These are phyloP conservation scores for Panicum virgatum DNA, from an alignment of 202 grass and related monocot species.

Conservation along the genomic window DNA sequence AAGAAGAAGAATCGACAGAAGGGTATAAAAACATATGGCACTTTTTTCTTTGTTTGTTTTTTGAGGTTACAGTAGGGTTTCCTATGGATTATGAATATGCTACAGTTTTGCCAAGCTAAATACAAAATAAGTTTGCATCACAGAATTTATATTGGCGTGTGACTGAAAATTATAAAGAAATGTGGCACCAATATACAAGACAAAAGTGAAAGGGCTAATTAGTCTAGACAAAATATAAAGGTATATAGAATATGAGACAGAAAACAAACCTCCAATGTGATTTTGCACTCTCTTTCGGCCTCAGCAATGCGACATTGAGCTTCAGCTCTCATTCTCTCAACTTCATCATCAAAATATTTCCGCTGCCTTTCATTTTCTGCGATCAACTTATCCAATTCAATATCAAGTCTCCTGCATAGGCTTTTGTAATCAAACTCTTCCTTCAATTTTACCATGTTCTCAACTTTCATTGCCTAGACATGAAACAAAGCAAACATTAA, in stretches of 20 bases:
- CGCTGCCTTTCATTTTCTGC: conserved; percentile 95
- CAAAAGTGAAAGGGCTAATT: conserved; percentile 25
- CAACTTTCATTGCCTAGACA: conserved; percentile 98
- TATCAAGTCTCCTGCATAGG: conserved; percentile 92
- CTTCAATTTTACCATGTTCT: conserved; percentile 99
- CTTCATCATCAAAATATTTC: conserved; percentile 90
- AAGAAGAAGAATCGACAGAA: conserved; percentile 10
- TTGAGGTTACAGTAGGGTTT: background rate
- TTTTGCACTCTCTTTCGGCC: conserved; percentile 71
- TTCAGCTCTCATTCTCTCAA: conserved; percentile 89
- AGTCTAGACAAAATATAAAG: background rate
- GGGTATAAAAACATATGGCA: background rate
- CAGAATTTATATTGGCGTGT: background rate
- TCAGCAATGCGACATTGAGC: conserved; percentile 76
- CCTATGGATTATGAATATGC: background rate
- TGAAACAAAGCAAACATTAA: conserved; percentile 40
- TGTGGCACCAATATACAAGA: background rate
- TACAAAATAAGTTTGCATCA: background rate
- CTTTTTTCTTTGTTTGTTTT: background rate
- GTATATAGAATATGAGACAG: conserved; percentile 9
- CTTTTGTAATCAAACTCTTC: conserved; percentile 99
- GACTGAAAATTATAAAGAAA: background rate
- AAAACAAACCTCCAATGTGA: conserved; percentile 76
- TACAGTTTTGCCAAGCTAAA: background rate
- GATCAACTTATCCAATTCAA: conserved; percentile 93